Evolutionary conservation across 2,329 filamentous ascomycete species (phyloP), one percentile per base, ranked within the genome.

Genomic region (Colletotrichum liriopes): DNA sequence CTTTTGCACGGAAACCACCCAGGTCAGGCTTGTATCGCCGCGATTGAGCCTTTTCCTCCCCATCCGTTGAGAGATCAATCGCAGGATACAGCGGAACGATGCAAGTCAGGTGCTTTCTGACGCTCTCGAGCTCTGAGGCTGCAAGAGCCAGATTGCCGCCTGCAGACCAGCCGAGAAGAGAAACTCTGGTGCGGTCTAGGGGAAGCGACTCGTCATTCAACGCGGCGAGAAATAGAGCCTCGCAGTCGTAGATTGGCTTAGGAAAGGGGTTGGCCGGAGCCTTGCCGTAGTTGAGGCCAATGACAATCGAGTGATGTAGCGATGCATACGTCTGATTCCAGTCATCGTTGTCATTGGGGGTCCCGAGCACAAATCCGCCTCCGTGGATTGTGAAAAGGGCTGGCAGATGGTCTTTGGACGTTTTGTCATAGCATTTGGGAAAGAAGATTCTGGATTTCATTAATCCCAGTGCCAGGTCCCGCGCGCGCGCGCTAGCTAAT

Each of bases 301-400:
- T 77, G 12, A 88, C 85, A 9, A 88, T 76, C 65, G 85, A 79
- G 66, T 77, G 75, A 58, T 84, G 80, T 1, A 76, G 73, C 60
- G 81, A 78, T 26, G 85, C 81, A 74, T 86, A 86, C 67, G 74
- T 72, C 43, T 77, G 76, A 76, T 85, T 87, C 80, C 86, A 86
- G n/a, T 76, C 75, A 77, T 88, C 85, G 72, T 86, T 85, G 52
- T 84, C 77, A 55, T 78, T 67, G 1, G 86, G 82, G 26, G 81
- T 76, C 75, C 84, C 82, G 45, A 89, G 11, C 29, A 81, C 79
- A 76, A 86, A 88, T 32, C 86, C 86, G 70, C 87, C 86, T 65
- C 87, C 87, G 71, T 89, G 87, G 74, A 88, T 82, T 61, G 85
- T 83, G 58, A 89, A 79, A 62, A 88, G 81, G 3, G 84, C 79